Evolutionary conservation across 306 rosid species (phyloP).

Genomic region (Cucumis cinereus): DNA sequence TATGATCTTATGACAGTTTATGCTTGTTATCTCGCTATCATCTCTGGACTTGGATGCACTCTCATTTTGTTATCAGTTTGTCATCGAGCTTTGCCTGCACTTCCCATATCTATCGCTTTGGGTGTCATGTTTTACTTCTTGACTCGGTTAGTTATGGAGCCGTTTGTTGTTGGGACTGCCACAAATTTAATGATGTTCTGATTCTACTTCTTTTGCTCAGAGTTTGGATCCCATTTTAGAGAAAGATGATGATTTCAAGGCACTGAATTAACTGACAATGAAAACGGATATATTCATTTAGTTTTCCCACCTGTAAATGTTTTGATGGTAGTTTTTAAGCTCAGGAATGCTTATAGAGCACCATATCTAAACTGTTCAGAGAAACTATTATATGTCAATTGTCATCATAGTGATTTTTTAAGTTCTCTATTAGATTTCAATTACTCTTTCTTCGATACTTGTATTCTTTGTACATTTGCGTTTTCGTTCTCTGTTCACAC

Average conservation of each 20-base stretch:
- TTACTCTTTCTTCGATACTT: neutral
- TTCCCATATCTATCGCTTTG: slow-evolving; percentile 71
- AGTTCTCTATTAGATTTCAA: neutral
- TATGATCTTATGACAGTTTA: slow-evolving; percentile 94
- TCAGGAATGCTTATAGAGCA: neutral
- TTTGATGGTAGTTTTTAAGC: neutral
- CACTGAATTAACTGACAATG: neutral
- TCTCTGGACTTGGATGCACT: slow-evolving; percentile 84
- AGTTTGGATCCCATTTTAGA: neutral
- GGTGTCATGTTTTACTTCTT: slow-evolving; percentile 81
- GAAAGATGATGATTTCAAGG: neutral
- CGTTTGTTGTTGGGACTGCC: slow-evolving; percentile 83
- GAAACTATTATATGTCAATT: neutral
- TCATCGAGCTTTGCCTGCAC: slow-evolving; percentile 75
- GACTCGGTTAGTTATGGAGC: slow-evolving; percentile 84
- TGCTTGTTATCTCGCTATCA: slow-evolving; percentile 93
- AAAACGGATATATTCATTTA: neutral
- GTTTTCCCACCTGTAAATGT: neutral
- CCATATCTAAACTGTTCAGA: neutral
- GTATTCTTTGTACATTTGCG: neutral
- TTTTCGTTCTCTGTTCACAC: neutral
- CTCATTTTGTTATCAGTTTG: slow-evolving; percentile 72
- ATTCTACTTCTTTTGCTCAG: slow-evolving; percentile 3
- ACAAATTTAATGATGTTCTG: slow-evolving; percentile 83
- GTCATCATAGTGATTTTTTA: neutral